phyloP scores from a whole-genome alignment of 2,329 filamentous ascomycete species.

The Aschersonia sp. region DNA sequence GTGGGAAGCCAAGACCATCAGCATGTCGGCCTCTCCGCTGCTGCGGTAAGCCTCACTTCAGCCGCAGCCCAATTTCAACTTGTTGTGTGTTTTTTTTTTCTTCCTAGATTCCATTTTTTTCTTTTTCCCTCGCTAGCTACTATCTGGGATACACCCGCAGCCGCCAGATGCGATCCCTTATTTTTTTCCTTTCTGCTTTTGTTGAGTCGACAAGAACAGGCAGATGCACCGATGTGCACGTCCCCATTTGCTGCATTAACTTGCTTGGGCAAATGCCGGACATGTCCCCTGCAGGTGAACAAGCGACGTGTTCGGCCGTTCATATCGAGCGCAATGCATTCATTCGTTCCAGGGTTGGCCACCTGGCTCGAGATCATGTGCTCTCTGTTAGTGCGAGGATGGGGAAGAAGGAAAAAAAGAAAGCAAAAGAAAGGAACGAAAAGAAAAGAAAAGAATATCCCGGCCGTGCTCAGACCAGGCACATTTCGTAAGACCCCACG shows the following conservation, averaged over 20 bases:
- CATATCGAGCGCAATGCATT: background rate
- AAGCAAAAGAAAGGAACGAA: background rate
- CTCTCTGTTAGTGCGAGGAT: background rate
- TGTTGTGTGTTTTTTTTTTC: too few species aligned
- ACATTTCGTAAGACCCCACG: conserved; percentile 8
- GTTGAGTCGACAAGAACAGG: background rate
- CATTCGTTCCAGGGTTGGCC: too few species aligned
- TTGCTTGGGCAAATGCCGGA: background rate
- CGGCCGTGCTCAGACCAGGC: background rate
- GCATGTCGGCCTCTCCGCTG: too few species aligned
- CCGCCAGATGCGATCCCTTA: background rate
- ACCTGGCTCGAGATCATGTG: background rate
- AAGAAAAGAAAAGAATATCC: background rate
- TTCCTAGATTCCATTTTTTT: too few species aligned
- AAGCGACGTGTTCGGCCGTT: background rate
- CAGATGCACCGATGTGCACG: background rate
- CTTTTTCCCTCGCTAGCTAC: too few species aligned
- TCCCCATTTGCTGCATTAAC: background rate
- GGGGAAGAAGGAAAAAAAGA: background rate
- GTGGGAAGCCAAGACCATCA: too few species aligned
- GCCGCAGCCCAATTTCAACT: too few species aligned
- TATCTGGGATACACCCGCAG: background rate
- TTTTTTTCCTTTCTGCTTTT: background rate
- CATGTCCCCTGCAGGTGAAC: background rate
- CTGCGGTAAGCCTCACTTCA: too few species aligned